These are phyloP conservation scores for Ottelia alismoides DNA, from an alignment of 106 monocot genomes.

Conservation along the genomic window DNA sequence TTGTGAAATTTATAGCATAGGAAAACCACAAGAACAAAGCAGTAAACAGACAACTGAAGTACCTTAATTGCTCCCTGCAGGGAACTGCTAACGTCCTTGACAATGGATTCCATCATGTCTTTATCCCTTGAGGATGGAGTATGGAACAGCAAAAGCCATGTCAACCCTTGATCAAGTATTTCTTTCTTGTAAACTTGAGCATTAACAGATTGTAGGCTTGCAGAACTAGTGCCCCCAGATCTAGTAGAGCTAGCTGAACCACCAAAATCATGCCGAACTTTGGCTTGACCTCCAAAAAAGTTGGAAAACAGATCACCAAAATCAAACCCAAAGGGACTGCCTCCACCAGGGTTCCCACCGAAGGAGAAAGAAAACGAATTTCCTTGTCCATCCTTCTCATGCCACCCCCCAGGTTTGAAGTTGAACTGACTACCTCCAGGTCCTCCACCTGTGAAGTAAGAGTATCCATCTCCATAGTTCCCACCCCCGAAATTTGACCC, in stretches of 20 bases:
- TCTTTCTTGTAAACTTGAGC: constrained; percentile 43
- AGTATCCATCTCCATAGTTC: constrained; percentile 63
- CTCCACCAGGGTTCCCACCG: constrained; percentile 30
- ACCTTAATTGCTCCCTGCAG: constrained; percentile 77
- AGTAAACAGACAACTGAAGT: neutral
- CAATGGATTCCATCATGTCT: constrained; percentile 43
- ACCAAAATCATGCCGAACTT: constrained; percentile 18
- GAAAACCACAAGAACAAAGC: neutral
- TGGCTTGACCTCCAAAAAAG: constrained; percentile 48
- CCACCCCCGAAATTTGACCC: constrained; percentile 40
- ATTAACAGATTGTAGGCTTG: constrained; percentile 29
- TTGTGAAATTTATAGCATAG: neutral
- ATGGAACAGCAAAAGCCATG: constrained; percentile 76
- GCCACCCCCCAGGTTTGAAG: constrained; percentile 35
- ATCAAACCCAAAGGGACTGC: constrained; percentile 51
- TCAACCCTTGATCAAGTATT: constrained; percentile 63
- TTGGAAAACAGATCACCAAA: constrained; percentile 70
- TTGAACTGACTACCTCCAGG: constrained; percentile 31
- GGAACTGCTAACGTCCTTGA: constrained; percentile 44
- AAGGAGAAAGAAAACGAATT: constrained; percentile 86
- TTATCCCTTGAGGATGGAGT: constrained; percentile 34
- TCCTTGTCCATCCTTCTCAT: constrained; percentile 41
- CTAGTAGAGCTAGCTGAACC: constrained; percentile 26
- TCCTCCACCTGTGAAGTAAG: constrained; percentile 50
- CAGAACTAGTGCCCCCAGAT: constrained; percentile 5